Percentiles rank a stretch among this genome's conserved stretches.
Evolutionary conservation across 73 alveolate genomes (phyloP).

Genomic region (Breviolum minutum): DNA sequence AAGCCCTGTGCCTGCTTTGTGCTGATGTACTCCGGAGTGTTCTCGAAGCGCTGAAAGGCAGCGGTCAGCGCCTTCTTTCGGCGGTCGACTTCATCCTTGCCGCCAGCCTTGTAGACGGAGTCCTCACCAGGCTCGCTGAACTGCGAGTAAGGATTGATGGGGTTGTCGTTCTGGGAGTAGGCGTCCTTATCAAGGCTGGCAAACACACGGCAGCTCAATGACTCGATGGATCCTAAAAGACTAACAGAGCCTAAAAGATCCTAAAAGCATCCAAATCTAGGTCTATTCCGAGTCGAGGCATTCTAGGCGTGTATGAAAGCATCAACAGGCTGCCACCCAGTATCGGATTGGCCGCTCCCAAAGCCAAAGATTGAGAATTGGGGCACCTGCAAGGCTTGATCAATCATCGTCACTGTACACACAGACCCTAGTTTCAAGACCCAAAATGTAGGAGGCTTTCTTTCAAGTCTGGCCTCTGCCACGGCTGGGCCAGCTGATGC

Average conservation of each 20-base stretch:
- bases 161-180: constrained; percentile 93
- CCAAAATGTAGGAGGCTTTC: background rate
- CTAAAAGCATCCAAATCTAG: background rate
- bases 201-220: background rate
- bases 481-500: constrained; percentile 64
- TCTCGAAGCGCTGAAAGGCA: constrained; percentile 59
- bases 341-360: constrained; percentile 51
- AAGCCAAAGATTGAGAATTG: constrained; percentile 47
- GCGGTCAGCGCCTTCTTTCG: constrained; percentile 36
- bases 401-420: background rate
- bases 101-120: constrained; percentile 36
- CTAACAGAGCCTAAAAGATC: background rate
- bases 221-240: background rate
- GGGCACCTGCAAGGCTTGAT: background rate
- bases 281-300: background rate
- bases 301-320: background rate
- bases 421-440: too few species aligned
- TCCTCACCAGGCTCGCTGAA: constrained; percentile 36
- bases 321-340: background rate
- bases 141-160: constrained; percentile 92
- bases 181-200: constrained; percentile 6
- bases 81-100: constrained; percentile 47
- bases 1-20: constrained; percentile 83
- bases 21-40: constrained; percentile 62
- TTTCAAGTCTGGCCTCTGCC: background rate